Evolutionary conservation across 306 rosid species (phyloP), one percentile per base, ranked within the genome.

Genomic region (Prunus mume): DNA sequence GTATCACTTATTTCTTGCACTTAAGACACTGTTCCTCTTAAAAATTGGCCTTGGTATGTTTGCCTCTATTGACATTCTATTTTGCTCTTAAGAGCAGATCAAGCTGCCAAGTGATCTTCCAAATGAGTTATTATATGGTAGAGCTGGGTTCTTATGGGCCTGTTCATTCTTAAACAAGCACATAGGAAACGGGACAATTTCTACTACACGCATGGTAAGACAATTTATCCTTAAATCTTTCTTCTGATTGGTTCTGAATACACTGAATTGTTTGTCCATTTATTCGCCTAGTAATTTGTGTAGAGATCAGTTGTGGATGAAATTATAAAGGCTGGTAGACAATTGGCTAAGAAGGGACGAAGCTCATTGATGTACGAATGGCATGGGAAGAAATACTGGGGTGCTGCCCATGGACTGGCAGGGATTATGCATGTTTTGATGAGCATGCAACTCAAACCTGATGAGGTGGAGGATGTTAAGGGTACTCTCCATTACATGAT

Each of bases 381-480:
- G 98, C 98, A 83, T 72, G 98, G 93, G 78, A 93, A 90, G 93
- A 90, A 87, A 78, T 93, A 93, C 80, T 91, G 97, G 96, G 98
- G 96, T 78, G 94, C 97, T 76, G 97, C 97, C 69, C 96, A 91
- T 82, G 98, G 98, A 72, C 87, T 91, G n/a, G 90, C 89, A 2
- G 97, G 98, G 64, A 85, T 93, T 57, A 85, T 93, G 90, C 74
- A 86, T 74, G 96, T 88, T 81, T 86, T 93, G 81, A 87, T 93
- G 98, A 82, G 88, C 82, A 61, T 86, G 87, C 90, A 86, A 78
- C 89, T 93, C 64, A 87, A 86, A 83, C 88, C 91, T 72, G 97
- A 86, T 56, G 98, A 90, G 85, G 89, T 71, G 5, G 92, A 87
- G 83, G 96, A 91, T 80, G 90, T 93, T 74, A 93, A 89, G 90